These are phyloP conservation scores for Balakata baccata DNA, from an alignment of 345 rosid species.

Conservation along the genomic window DNA sequence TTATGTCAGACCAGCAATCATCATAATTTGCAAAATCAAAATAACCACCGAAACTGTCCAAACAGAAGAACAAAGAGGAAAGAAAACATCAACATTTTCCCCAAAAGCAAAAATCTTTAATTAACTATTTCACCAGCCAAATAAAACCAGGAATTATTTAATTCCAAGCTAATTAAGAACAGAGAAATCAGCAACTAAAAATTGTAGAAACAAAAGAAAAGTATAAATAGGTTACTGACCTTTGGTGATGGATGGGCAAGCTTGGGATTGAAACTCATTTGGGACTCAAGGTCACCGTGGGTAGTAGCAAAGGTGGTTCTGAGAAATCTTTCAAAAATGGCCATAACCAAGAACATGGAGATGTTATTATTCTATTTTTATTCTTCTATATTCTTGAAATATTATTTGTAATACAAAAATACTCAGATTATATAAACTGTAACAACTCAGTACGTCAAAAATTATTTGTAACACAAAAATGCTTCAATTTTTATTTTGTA, in stretches of 20 bases:
- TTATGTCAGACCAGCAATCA: conserved; percentile 28
- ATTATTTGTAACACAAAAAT: no score
- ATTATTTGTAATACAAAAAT: no score
- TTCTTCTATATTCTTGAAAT: no score
- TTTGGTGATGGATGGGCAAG: conserved; percentile 72
- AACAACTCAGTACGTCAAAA: no score
- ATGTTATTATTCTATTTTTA: no score
- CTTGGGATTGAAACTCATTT: conserved; percentile 51
- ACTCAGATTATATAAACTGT: no score
- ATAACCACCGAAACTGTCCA: conserved; percentile 24
- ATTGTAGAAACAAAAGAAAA: background rate
- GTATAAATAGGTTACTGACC: conserved; percentile 21
- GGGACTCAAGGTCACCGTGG: conserved; percentile 55
- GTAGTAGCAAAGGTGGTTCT: conserved; percentile 34
- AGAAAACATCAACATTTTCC: conserved; percentile 1
- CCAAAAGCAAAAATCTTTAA: background rate
- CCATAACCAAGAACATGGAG: conserved; percentile 77
- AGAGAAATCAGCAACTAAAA: background rate
- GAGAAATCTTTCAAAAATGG: conserved; percentile 73
- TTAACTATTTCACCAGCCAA: background rate
- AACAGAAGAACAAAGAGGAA: background rate
- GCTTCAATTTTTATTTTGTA: no score
- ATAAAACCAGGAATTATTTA: conserved; percentile 7
- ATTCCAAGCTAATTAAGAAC: background rate
- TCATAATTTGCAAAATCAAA: conserved; percentile 15